Percentiles rank a stretch among this genome's conserved stretches.
phyloP scores from a whole-genome alignment of 108 stramenopile species.

The Seminavis robusta region DNA sequence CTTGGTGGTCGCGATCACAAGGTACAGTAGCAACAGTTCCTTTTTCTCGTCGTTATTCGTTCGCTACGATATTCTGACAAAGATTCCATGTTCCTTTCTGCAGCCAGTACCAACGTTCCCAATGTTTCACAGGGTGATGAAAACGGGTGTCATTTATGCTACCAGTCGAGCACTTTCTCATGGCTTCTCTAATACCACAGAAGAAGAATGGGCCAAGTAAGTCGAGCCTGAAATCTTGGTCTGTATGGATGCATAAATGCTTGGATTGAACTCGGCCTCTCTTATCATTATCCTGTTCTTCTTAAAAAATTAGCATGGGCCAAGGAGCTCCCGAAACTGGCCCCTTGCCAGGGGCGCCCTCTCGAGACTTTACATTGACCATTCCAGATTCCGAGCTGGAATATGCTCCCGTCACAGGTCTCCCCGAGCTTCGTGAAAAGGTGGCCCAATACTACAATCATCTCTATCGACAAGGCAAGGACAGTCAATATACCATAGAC shows the following conservation, averaged over 20 bases:
- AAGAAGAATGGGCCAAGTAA: slow-evolving; percentile 13
- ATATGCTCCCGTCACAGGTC: slow-evolving; percentile 33
- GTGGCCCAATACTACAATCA: slow-evolving; percentile 40
- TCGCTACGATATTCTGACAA: too few relatives aligned
- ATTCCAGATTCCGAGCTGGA: slow-evolving; percentile 36
- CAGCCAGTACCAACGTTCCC: slow-evolving; percentile 15
- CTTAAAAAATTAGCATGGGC: slow-evolving; percentile 16
- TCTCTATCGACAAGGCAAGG: slow-evolving; percentile 39
- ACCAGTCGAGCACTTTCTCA: slow-evolving; percentile 21
- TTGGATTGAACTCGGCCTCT: background rate
- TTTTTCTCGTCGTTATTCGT: too few relatives aligned
- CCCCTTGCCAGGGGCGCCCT: slow-evolving; percentile 28
- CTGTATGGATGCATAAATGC: background rate
- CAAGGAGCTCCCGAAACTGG: slow-evolving; percentile 46
- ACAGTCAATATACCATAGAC: slow-evolving; percentile 34
- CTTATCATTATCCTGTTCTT: background rate
- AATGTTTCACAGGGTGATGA: slow-evolving; percentile 40
- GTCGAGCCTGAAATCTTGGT: slow-evolving; percentile 1
- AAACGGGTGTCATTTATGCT: slow-evolving; percentile 47
- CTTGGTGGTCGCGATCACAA: too few relatives aligned
- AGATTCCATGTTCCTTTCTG: too few relatives aligned
- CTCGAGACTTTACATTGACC: slow-evolving; percentile 31
- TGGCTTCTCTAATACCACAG: too few relatives aligned
- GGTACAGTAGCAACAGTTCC: too few relatives aligned
- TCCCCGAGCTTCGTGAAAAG: slow-evolving; percentile 20